Conservation (phyloP, 768 basidiomycete species). For the Gloeostereum incarnatum region DNA sequence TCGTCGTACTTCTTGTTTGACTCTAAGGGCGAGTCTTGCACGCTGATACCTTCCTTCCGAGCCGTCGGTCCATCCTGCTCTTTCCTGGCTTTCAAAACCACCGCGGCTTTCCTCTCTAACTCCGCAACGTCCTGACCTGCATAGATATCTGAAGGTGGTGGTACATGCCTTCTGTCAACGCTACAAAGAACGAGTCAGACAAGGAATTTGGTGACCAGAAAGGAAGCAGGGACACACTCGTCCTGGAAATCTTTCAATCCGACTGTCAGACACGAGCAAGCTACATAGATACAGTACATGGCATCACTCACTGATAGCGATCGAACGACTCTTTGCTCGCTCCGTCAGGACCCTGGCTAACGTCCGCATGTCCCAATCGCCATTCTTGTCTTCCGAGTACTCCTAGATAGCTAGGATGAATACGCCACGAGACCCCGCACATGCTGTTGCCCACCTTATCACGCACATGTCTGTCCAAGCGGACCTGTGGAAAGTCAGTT, state of each 20-base stretch:
- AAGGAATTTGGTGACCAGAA: too few relatives aligned
- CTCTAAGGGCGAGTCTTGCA: too few relatives aligned
- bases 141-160: slow-evolving; percentile 22
- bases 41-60: too few relatives aligned
- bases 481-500: background rate
- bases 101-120: slow-evolving; percentile 18
- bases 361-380: slow-evolving; percentile 11
- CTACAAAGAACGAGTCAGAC: slow-evolving; percentile 9
- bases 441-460: slow-evolving; percentile 3
- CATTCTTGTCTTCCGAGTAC: background rate
- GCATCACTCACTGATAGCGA: slow-evolving; percentile 36
- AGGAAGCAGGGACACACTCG: slow-evolving; percentile 8
- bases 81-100: slow-evolving; percentile 5
- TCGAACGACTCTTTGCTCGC: slow-evolving; percentile 33
- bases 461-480: background rate
- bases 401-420: background rate
- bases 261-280: background rate
- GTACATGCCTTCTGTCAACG: slow-evolving; percentile 17
- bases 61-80: slow-evolving; percentile 4
- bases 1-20: too few relatives aligned
- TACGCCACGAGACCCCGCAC: too few relatives aligned
- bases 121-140: slow-evolving; percentile 26
- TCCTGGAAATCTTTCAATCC: slow-evolving; percentile 16
- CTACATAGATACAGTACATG: background rate
- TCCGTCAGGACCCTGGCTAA: slow-evolving; percentile 25